Conservation (phyloP, 441 rosid species). For the Erodium chrysanthum region DNA sequence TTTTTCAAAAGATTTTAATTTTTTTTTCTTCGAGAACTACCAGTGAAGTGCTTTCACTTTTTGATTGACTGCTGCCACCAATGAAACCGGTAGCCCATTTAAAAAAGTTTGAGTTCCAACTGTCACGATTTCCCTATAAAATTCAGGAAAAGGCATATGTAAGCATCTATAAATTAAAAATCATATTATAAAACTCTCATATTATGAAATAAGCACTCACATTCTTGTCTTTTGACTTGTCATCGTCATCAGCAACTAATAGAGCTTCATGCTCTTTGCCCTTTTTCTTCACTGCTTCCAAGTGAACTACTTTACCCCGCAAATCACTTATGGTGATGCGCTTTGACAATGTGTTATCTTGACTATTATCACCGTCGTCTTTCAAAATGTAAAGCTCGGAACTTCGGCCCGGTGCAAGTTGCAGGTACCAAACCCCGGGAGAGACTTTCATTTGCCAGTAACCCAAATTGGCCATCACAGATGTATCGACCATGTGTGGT, state of each 20-base stretch:
- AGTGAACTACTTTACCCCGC: constrained; percentile 90
- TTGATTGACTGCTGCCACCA: constrained; percentile 56
- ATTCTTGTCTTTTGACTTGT: constrained; percentile 31
- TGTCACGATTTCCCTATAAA: constrained; percentile 35
- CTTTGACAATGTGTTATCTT: constrained; percentile 42
- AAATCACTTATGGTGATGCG: constrained; percentile 79
- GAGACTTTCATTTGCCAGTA: constrained; percentile 99
- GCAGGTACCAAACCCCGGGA: constrained; percentile 96
- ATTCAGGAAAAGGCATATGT: constrained; percentile 17
- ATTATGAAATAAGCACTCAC: constrained; percentile 31
- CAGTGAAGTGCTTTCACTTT: constrained; percentile 25
- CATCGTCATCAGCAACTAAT: constrained; percentile 56
- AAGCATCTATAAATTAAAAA: constrained; percentile 15
- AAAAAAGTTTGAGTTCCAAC: constrained; percentile 85
- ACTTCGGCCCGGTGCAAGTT: constrained; percentile 98
- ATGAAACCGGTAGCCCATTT: constrained; percentile 95
- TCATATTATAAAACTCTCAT: constrained; percentile 8
- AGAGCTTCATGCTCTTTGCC: constrained; percentile 91
- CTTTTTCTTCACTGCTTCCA: constrained; percentile 80
- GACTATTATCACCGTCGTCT: constrained; percentile 45
- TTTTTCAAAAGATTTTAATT: too few relatives aligned
- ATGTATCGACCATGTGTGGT: constrained; percentile 93
- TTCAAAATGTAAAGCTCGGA: constrained; percentile 69
- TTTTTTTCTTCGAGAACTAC: too few relatives aligned
- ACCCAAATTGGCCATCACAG: constrained; percentile 99